These are phyloP conservation scores for Podaxis mareebaensis DNA, from an alignment of 768 basidiomycete species.

Conservation along the genomic window DNA sequence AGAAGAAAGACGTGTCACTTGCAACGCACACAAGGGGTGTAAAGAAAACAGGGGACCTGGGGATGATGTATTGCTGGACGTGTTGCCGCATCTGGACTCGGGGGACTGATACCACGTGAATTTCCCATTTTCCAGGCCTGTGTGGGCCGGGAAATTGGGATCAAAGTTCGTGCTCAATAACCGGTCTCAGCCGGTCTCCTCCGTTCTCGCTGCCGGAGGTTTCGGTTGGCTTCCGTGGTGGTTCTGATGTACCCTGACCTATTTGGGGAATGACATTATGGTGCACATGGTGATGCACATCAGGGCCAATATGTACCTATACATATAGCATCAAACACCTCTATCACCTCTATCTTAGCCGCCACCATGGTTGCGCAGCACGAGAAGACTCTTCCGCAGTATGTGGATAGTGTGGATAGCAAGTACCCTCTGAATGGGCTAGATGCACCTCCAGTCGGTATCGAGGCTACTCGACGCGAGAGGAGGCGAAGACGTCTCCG, in stretches of 20 bases:
- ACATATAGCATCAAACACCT: background rate
- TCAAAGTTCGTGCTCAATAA: background rate
- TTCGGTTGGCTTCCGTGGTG: too few relatives aligned
- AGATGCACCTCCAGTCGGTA: background rate
- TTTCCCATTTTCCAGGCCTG: background rate
- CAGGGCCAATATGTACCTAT: background rate
- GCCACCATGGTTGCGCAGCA: background rate
- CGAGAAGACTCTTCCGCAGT: conserved; percentile 5
- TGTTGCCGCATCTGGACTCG: background rate
- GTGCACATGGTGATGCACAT: background rate
- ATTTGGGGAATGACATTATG: too few relatives aligned
- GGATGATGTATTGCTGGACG: background rate
- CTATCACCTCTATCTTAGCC: background rate
- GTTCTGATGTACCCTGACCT: too few relatives aligned
- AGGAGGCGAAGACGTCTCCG: background rate
- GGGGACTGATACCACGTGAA: conserved; percentile 1
- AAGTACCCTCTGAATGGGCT: background rate
- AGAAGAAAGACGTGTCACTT: background rate
- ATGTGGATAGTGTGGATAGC: background rate
- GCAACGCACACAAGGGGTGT: background rate
- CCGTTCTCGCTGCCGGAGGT: background rate
- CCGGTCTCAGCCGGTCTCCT: background rate
- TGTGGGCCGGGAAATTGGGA: background rate
- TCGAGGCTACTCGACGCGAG: background rate
- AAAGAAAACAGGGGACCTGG: background rate